phyloP scores from a whole-genome alignment of 2,329 filamentous ascomycete genomes.

The Plectosphaerella sp. region DNA sequence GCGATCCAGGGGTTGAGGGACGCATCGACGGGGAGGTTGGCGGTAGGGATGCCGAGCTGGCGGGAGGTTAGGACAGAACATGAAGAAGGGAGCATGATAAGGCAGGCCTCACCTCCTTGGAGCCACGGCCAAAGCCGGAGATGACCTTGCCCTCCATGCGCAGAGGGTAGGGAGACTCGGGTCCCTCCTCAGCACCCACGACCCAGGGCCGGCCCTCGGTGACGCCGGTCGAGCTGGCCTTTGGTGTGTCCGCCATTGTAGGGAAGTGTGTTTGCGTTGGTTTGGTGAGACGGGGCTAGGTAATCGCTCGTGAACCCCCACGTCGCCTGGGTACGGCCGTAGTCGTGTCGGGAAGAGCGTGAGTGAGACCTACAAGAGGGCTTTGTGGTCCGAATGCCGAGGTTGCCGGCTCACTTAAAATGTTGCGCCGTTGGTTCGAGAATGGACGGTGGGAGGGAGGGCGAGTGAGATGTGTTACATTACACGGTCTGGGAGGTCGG shows the following conservation, averaged over 20 bases:
- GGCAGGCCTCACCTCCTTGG: slow-evolving; percentile 66
- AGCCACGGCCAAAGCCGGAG: slow-evolving; percentile 88
- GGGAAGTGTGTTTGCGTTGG: not conserved
- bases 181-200: slow-evolving; percentile 69
- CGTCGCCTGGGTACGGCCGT: no score
- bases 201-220: slow-evolving; percentile 54
- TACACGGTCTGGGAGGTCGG: not conserved
- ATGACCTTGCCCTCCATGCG: slow-evolving; percentile 83
- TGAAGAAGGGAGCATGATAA: not conserved
- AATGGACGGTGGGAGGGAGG: no score
- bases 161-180: slow-evolving; percentile 75
- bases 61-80: not conserved
- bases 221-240: not conserved
- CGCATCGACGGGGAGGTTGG: slow-evolving; percentile 77
- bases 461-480: no score
- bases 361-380: no score
- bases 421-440: no score
- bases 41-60: slow-evolving; percentile 91
- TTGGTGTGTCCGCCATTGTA: slow-evolving; percentile 1
- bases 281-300: no score
- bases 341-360: no score
- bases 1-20: slow-evolving; percentile 56
- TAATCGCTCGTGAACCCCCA: no score
- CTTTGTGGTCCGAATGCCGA: no score
- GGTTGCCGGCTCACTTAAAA: no score